Base-by-base conservation (phyloP, 352 stramenopile species). In the Pilasporangium apinafurcum region DNA sequence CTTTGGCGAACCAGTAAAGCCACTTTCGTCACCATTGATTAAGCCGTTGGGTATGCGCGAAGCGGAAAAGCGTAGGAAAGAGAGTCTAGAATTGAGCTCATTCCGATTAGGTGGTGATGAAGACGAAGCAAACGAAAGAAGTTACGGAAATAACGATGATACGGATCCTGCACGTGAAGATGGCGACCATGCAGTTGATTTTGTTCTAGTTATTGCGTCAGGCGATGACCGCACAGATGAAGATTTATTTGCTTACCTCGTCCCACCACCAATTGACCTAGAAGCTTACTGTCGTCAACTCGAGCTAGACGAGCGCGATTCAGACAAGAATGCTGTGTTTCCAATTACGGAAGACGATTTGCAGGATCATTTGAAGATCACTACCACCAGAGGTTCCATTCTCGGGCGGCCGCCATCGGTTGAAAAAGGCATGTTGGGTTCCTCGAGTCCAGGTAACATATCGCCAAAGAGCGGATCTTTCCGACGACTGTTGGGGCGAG, bases 211-310 rank as follows among this genome's bases (percentile, higher is more conserved):
- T n/a, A 89, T 91, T 29, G 78, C 81, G 0, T 91, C 81, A 1
- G 81, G 81, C 6, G 79, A 93, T 37, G 78, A 89, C 22, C 72
- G 79, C 10, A 90, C 74, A 2, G 81, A 93, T 43, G 81, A 93
- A 64, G 81, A 93, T 49, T 35, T 93, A 37, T 93, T 93, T 45
- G 54, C 72, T 1, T 71, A 86, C 31, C 48, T 93, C 4, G 78
- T 90, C 5, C 81, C 81, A 0, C 78, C 81, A 3, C 81, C 81
- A 21, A 86, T 93, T 30, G 81, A 93, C 52, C 44, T 93, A 24
- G 76, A 88, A 30, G 81, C 72, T 17, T 93, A 91, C 47, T 89
- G 73, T 21, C 54, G 54, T 6, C 74, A 93, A 39, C 53, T 89
- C 3, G 78, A 91, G 22, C 84, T 84, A 22, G 81, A 90, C 13